Conservation (phyloP, 257 asterid species). For the Nicotiana sylvestris region DNA sequence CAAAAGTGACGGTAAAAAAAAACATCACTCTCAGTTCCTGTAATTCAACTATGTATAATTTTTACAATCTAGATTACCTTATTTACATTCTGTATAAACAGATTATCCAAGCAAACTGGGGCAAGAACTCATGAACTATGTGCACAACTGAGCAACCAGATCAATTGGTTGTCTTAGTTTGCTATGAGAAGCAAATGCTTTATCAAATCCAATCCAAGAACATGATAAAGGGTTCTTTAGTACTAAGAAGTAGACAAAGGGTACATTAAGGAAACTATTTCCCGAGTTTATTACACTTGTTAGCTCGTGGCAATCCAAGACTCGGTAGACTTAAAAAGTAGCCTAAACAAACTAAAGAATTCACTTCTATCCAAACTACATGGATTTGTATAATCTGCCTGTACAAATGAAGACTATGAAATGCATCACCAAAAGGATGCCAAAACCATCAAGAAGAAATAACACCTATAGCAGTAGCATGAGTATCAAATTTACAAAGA, state of each 20-base stretch:
- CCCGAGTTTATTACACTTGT: neutral
- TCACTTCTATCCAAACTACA: conserved; percentile 17
- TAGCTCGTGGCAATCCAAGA: neutral
- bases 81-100: too few species aligned
- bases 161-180: neutral
- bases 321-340: neutral
- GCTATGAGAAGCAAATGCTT: neutral
- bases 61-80: too few species aligned
- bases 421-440: conserved; percentile 23
- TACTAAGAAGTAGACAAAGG: neutral
- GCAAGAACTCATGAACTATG: neutral
- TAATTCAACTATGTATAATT: neutral
- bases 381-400: conserved; percentile 23
- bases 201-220: neutral
- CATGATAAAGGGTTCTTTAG: neutral
- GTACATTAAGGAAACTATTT: neutral
- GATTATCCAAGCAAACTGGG: neutral
- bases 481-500: conserved; percentile 44
- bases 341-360: neutral
- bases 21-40: neutral
- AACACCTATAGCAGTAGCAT: conserved; percentile 6
- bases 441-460: conserved; percentile 7
- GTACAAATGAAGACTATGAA: conserved; percentile 48
- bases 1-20: neutral
- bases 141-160: neutral